Percentiles rank a stretch among this genome's conserved stretches.
These are phyloP conservation scores for Rhododendron williamsianum DNA, from an alignment of 148 eudicot genomes.

Conservation along the genomic window DNA sequence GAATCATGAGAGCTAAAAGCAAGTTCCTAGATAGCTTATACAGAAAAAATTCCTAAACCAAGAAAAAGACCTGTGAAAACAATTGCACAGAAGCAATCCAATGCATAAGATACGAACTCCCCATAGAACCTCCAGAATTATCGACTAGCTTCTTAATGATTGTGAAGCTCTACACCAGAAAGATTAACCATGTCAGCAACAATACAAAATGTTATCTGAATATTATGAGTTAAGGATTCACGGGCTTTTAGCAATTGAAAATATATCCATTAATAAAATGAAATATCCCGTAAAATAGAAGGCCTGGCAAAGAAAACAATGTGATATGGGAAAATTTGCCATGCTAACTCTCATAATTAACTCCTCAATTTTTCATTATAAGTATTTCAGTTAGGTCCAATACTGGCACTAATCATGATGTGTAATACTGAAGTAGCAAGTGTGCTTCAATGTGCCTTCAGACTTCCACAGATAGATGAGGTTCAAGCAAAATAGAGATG, in stretches of 20 bases:
- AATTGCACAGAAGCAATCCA: slow-evolving; percentile 75
- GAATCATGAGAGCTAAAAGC: slow-evolving; percentile 14
- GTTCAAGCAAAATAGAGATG: neutral
- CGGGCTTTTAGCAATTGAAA: neutral
- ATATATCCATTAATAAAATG: neutral
- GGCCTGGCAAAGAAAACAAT: neutral
- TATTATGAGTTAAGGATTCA: neutral
- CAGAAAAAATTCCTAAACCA: neutral
- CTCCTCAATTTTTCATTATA: neutral
- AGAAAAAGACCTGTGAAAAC: slow-evolving; percentile 62
- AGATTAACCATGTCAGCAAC: slow-evolving; percentile 9
- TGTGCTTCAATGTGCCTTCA: neutral
- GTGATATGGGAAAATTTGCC: neutral
- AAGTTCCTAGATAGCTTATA: neutral
- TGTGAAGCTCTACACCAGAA: slow-evolving; percentile 57
- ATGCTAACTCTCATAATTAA: neutral
- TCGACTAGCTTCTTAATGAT: slow-evolving; percentile 59
- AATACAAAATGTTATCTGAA: neutral
- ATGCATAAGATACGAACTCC: slow-evolving; percentile 60
- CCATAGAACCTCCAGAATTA: slow-evolving; percentile 43
- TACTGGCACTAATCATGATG: neutral
- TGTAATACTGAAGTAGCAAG: neutral
- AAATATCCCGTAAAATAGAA: neutral
- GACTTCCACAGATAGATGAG: neutral
- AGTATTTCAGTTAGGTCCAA: neutral